These are phyloP conservation scores for Candida coquimbonensis DNA, from an alignment of 805 yeast species.

Conservation along the genomic window DNA sequence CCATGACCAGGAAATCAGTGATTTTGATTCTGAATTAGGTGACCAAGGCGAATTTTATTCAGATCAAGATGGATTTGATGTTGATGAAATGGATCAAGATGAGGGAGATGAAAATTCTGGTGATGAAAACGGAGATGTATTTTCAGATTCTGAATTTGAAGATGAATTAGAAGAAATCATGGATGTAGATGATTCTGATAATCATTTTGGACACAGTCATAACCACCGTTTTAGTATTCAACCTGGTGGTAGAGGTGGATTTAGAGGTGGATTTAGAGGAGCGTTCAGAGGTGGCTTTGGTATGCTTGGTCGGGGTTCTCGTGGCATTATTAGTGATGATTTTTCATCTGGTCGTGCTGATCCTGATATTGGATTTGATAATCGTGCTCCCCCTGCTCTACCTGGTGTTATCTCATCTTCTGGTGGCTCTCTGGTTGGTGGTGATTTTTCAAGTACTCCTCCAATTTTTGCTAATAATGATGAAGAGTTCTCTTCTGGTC, in stretches of 20 bases:
- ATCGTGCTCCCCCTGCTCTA: too few species aligned
- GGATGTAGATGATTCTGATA: not conserved
- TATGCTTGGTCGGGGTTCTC: too few species aligned
- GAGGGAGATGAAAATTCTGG: constrained; percentile 12
- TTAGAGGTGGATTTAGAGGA: too few species aligned
- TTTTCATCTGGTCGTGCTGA: constrained; percentile 4
- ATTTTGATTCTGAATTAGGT: constrained; percentile 25
- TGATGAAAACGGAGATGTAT: constrained; percentile 1
- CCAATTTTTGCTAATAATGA: too few species aligned
- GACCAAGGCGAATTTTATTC: constrained; percentile 2
- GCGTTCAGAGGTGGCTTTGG: too few species aligned
- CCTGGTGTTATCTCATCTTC: too few species aligned
- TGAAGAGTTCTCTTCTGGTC: too few species aligned
- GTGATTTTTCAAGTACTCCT: constrained; percentile 1
- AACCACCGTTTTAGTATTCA: too few species aligned
- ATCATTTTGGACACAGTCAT: too few species aligned
- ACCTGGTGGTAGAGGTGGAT: too few species aligned
- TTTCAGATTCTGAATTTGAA: constrained; percentile 7
- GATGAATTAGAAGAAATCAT: constrained; percentile 7
- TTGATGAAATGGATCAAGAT: not conserved
- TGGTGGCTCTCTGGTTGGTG: not conserved
- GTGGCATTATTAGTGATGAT: not conserved
- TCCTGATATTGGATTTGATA: not conserved
- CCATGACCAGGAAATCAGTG: constrained; percentile 8
- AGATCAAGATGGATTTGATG: constrained; percentile 11